Base-by-base conservation (phyloP, 1,139 yeast species). In the Suhomyces panamericanus region DNA sequence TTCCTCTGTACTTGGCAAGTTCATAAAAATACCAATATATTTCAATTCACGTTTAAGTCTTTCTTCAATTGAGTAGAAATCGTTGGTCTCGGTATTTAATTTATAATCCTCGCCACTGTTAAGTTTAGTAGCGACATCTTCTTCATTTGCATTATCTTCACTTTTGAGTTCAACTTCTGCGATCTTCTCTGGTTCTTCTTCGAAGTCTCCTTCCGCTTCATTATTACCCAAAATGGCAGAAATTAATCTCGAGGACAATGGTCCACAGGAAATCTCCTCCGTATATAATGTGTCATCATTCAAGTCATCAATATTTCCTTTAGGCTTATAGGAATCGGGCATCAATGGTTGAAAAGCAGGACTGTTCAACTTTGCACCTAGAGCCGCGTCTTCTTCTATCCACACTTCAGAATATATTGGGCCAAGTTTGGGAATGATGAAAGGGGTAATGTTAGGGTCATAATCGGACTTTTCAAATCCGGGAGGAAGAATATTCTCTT, bases 1-100 rank as follows among this genome's bases (percentile, higher is more conserved):
- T 38, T 67, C 68, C 52, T 60, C 63, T 17, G 60, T 54, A 53
- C 63, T 52, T 20, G 77, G 70, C 49, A 66, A 75, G 54, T 85
- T 86, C 82, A 83, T 87, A 54, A 90, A 84, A 10, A 95, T 88
- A 0, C 99, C 99, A 49, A 93, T 90, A 59, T 87, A 90, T 54
- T 87, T 83, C 55, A 95, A 73, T 63, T 95, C 99, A 35, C 96
- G 75, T 60, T 87, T 86, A 44, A 95, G 69, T 35, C 98, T 70
- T 53, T 93, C 96, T 59, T 93, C 99, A 34, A 93, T 77, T 0
- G 93, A 78, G 40, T 78, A 78, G 63, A 88, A 93, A 59, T 90
- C 96, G 35, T 61, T 66, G 0, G 61, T 55, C 35, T 72, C 77
- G 2, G 73, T 51, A 0, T 64, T 54, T 15, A 64, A 47, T 43